Evolutionary conservation across 169 alveolate genomes (phyloP), one percentile per base, ranked within the genome.

Genomic region (Cryptosporidium felis): DNA sequence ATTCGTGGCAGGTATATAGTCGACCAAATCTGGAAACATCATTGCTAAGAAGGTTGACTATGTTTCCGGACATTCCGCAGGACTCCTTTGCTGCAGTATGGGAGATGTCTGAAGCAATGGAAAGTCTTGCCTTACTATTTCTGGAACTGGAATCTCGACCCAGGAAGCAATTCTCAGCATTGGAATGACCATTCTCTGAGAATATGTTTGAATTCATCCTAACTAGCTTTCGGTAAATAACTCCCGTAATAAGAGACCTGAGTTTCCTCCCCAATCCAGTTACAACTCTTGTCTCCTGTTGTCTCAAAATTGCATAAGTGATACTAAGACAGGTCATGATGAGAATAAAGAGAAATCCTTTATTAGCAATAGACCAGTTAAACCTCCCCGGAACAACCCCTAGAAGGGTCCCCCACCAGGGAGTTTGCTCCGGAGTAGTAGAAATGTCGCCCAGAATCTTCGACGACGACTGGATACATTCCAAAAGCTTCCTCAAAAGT

Each of bases 241-340:
- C 49, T 12, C 85, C 74, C 3, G 74, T 74, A 36, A 74, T 53
- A 42, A 74, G 36, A 1, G 65, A 49, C 32, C 85, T 44, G n/a
- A 74, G n/a, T 21, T 34, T 28, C 10, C 85, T 49, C 14, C 85
- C 85, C 16, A 74, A 5, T 12, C 41, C 26, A 6, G 85, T 36
- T 5, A 74, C 85, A n/a, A 74, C 10, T 40, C 65, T 53, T 16
- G 85, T 74, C 16, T 74, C 85, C 26, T 74, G 85, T 40, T 74
- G 65, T 14, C 67, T 74, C 8, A 74, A 56, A 21, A 74, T 2
- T 4, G 67, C 44, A 16, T 47, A 56, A 4, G 61, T 36, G 28
- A 74, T 74, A 4, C 10, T 53, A 10, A 74, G 23, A 1, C 34
- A 2, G 5, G 85, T 74, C 65, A 74, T 74, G 3, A 26, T n/a